Base-by-base conservation (phyloP, 2,329 filamentous ascomycete species). In the Neonectria punicea region DNA sequence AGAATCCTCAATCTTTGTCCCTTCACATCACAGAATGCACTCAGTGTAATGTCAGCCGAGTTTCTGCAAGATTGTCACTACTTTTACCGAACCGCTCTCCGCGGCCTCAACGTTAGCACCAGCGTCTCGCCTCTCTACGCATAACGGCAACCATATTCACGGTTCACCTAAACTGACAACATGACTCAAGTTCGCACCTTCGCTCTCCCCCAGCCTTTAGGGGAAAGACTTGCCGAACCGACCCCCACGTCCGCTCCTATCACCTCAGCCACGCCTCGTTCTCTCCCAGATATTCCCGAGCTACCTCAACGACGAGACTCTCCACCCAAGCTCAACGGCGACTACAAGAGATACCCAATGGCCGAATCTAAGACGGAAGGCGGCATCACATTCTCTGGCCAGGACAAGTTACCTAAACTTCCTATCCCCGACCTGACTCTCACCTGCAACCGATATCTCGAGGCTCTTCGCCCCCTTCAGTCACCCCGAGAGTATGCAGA, bases 31-130 rank as follows among this genome's bases (percentile, higher is more conserved):
- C 44, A 58, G 30, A 66, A 65, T 67, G 41, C 57, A 46, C 58
- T 60, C 71, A 82, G 81, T 86, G 84, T 86, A 83, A 97, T 97
- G 93, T 92, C 92, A 84, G 81, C 86, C 74, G 95, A 93, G 80
- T 97, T 85, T 80, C 84, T 93, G 63, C 91, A 96, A 85, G 92
- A 97, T 81, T 97, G 92, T 76, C 93, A 97, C 79, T 97, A 97
- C 83, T 97, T 97, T 83, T 96, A 93, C 84, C 93, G 93, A 85
- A 97, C 91, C 80, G 92, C 93, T 77, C 84, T 97, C 82, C 93
- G 93, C 85, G 90, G 94, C 77, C 84, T 97, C 74, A 95, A 92
- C 77, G 90, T 97, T 74, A 87, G 89, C 82, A 97, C 92, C 74
- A 87, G 84, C 75, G 88, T 97, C 80, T 93, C 91, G 71, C 90